Percentiles rank a stretch among this genome's conserved stretches.
These are phyloP conservation scores for Aspergillus oerlinghausenensis DNA, from an alignment of 2,329 filamentous ascomycete species.

Conservation along the genomic window DNA sequence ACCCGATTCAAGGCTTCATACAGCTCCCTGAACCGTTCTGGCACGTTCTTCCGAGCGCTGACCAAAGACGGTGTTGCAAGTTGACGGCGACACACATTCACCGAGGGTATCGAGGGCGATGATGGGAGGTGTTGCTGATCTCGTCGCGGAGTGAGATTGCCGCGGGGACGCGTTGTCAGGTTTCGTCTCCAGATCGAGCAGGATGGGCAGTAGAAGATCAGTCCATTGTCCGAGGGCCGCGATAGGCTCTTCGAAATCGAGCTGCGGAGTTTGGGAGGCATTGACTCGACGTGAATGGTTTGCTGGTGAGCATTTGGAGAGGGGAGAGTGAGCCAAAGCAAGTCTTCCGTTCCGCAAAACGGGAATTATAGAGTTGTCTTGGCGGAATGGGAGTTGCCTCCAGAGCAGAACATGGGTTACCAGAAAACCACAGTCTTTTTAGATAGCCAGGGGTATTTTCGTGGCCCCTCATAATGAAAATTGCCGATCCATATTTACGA, in stretches of 20 bases:
- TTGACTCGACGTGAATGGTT: constrained; percentile 16
- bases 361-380: constrained; percentile 11
- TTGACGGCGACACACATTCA: constrained; percentile 19
- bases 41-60: constrained; percentile 51
- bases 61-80: constrained; percentile 51
- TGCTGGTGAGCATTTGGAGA: constrained; percentile 8
- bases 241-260: constrained; percentile 32
- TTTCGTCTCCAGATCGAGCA: constrained; percentile 35
- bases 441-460: no score
- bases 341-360: background rate
- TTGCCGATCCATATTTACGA: no score
- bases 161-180: constrained; percentile 25
- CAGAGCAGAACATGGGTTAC: background rate
- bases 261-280: constrained; percentile 37
- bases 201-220: constrained; percentile 38
- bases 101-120: constrained; percentile 7
- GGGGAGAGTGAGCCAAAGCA: constrained; percentile 7
- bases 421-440: no score
- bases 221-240: constrained; percentile 20
- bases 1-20: constrained; percentile 52
- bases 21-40: constrained; percentile 48
- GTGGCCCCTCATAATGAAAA: no score
- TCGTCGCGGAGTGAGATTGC: constrained; percentile 10
- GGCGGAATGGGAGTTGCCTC: constrained; percentile 3
- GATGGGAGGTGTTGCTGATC: constrained; percentile 8